A percentile compares a stretch with the other conserved stretches of the same genome.
These are phyloP conservation scores for Pythium oligandrum DNA, from an alignment of 352 stramenopile genomes.

Conservation along the genomic window DNA sequence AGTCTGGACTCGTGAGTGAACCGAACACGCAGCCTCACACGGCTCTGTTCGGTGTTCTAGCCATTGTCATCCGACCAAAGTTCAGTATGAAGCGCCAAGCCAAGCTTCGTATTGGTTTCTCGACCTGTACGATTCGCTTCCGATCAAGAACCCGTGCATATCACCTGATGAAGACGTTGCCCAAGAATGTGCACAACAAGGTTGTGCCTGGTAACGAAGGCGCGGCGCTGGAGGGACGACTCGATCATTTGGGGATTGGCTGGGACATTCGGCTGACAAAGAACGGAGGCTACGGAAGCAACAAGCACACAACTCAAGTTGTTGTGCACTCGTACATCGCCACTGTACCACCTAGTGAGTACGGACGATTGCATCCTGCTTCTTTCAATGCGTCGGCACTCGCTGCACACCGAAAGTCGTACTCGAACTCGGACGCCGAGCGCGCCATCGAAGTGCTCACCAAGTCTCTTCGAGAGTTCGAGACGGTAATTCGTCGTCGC, in stretches of 20 bases:
- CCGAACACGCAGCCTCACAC: too few relatives aligned
- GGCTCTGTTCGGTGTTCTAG: conserved; percentile 11
- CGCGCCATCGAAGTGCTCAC: conserved; percentile 38
- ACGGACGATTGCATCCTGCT: conserved; percentile 24
- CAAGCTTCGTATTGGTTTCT: conserved; percentile 40
- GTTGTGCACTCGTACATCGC: conserved; percentile 60
- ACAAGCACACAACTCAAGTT: conserved; percentile 36
- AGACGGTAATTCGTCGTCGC: conserved; percentile 50
- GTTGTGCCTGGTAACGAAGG: conserved; percentile 41
- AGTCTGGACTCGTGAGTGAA: too few relatives aligned
- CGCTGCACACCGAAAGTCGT: conserved; percentile 22
- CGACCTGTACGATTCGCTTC: conserved; percentile 44
- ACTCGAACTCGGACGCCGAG: conserved; percentile 44
- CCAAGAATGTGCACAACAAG: conserved; percentile 46
- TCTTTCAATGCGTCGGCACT: conserved; percentile 22
- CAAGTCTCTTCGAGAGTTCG: conserved; percentile 46
- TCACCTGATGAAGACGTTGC: conserved; percentile 63
- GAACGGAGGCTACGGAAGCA: conserved; percentile 21
- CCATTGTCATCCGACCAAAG: conserved; percentile 17
- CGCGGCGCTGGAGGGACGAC: conserved; percentile 35
- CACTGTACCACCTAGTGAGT: conserved; percentile 23
- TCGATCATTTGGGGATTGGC: conserved; percentile 55
- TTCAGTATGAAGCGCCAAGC: conserved; percentile 9
- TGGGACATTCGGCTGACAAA: conserved; percentile 42
- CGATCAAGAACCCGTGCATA: conserved; percentile 32